These are phyloP conservation scores for Galeopsis tetrahit DNA, from an alignment of 257 asterid species.

Conservation along the genomic window DNA sequence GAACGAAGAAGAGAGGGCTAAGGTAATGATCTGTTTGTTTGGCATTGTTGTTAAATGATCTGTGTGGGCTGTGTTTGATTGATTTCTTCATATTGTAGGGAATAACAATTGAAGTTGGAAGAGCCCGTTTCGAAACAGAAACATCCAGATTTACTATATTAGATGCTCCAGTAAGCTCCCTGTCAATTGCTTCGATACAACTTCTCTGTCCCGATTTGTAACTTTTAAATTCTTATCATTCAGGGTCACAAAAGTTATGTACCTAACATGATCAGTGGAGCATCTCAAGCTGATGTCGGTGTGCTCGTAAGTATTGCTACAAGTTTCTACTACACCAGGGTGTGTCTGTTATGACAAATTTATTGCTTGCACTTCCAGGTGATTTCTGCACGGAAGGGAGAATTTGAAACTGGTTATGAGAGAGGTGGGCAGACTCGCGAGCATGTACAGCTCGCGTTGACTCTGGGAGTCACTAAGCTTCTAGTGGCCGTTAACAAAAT, in stretches of 20 bases:
- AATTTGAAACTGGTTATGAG: constrained; percentile 97
- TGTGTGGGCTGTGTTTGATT: background rate
- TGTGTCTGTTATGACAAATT: background rate
- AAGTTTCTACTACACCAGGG: constrained; percentile 1
- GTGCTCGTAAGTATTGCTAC: constrained; percentile 68
- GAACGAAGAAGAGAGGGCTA: constrained; percentile 94
- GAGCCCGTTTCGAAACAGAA: constrained; percentile 99
- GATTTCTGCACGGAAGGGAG: constrained; percentile 95
- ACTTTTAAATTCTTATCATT: constrained; percentile 1
- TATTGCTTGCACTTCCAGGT: constrained; percentile 50
- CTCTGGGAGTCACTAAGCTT: constrained; percentile 89
- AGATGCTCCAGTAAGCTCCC: constrained; percentile 88
- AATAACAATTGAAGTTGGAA: constrained; percentile 97
- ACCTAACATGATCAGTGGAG: constrained; percentile 98
- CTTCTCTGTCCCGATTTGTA: background rate
- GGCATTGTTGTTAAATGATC: background rate
- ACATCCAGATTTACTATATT: constrained; percentile 89
- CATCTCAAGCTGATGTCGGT: constrained; percentile 97
- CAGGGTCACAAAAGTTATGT: constrained; percentile 99
- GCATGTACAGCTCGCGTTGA: constrained; percentile 96
- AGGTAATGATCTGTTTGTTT: constrained; percentile 51
- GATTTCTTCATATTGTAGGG: constrained; percentile 53
- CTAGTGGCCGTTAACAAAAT: constrained; percentile 93
- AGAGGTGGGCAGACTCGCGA: constrained; percentile 99
- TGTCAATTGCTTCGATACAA: background rate